Evolutionary conservation across 148 eudicot genomes (phyloP).

Genomic region (Diospyros kaki): DNA sequence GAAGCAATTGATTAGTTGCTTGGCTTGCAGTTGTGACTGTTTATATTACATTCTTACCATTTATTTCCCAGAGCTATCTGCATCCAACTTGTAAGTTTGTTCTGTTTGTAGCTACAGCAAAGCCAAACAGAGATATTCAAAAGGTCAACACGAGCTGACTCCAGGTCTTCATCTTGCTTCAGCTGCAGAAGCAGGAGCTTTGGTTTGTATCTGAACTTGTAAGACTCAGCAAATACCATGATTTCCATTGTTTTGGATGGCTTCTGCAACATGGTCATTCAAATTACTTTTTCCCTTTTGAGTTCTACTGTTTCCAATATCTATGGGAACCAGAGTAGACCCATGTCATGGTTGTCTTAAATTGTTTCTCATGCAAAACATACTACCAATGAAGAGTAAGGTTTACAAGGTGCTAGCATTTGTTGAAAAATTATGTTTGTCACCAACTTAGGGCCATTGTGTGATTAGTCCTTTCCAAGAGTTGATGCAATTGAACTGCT

Average conservation of each 20-base stretch:
- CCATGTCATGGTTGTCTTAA: background rate
- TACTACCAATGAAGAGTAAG: background rate
- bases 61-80: background rate
- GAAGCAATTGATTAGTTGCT: background rate
- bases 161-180: conserved; percentile 87
- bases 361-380: background rate
- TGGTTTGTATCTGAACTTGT: conserved; percentile 55
- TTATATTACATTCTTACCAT: background rate
- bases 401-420: background rate
- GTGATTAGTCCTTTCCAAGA: background rate
- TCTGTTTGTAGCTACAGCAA: conserved; percentile 62
- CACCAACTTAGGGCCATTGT: background rate
- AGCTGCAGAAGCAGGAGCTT: conserved; percentile 96
- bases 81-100: background rate
- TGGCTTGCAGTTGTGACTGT: background rate
- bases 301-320: background rate
- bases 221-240: background rate
- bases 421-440: background rate
- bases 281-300: background rate
- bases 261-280: background rate
- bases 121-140: conserved; percentile 82
- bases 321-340: background rate
- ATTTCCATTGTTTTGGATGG: background rate
- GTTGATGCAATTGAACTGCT: background rate
- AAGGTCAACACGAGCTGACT: conserved; percentile 49